Evolutionary conservation across 2,329 filamentous ascomycete genomes (phyloP).

Genomic region (Penicillium sp.): DNA sequence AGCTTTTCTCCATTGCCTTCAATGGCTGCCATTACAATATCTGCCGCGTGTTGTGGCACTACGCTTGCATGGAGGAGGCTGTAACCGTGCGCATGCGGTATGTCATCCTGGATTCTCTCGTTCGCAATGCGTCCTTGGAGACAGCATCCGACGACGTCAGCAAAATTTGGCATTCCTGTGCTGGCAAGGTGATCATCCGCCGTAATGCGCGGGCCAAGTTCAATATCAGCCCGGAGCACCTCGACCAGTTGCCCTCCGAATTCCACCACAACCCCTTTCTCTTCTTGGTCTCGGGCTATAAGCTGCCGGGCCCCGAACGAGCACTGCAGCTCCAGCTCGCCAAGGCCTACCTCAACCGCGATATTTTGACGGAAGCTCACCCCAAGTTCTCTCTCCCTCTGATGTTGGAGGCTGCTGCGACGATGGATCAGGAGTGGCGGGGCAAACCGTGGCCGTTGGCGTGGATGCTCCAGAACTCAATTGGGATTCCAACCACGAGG

Average conservation of each 20-base stretch:
- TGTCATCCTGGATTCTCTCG: slow-evolving; percentile 34
- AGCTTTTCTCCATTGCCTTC: slow-evolving; percentile 48
- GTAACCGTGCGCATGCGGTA: slow-evolving; percentile 40
- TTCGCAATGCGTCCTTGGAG: slow-evolving; percentile 24
- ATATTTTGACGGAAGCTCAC: slow-evolving; percentile 28
- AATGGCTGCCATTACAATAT: slow-evolving; percentile 42
- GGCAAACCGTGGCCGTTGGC: slow-evolving; percentile 25
- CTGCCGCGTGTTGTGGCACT: slow-evolving; percentile 51
- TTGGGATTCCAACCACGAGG: slow-evolving; percentile 32
- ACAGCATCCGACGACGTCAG: slow-evolving; percentile 13
- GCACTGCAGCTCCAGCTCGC: slow-evolving; percentile 32
- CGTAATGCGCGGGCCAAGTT: slow-evolving; percentile 24
- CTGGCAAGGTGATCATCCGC: slow-evolving; percentile 40
- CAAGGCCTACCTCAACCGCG: slow-evolving; percentile 30
- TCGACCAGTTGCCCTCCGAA: slow-evolving; percentile 27
- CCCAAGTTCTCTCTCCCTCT: slow-evolving; percentile 28
- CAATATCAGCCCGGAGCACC: background rate
- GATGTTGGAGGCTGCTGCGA: slow-evolving; percentile 41
- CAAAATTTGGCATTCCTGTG: slow-evolving; percentile 26
- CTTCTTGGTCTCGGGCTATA: slow-evolving; percentile 26
- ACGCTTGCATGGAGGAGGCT: slow-evolving; percentile 45
- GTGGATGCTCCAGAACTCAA: slow-evolving; percentile 38
- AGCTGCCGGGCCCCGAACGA: slow-evolving; percentile 25
- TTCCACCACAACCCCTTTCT: slow-evolving; percentile 30
- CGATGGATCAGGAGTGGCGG: slow-evolving; percentile 38